phyloP scores from a whole-genome alignment of 768 basidiomycete species.

The Macrolepiota albuminosa region DNA sequence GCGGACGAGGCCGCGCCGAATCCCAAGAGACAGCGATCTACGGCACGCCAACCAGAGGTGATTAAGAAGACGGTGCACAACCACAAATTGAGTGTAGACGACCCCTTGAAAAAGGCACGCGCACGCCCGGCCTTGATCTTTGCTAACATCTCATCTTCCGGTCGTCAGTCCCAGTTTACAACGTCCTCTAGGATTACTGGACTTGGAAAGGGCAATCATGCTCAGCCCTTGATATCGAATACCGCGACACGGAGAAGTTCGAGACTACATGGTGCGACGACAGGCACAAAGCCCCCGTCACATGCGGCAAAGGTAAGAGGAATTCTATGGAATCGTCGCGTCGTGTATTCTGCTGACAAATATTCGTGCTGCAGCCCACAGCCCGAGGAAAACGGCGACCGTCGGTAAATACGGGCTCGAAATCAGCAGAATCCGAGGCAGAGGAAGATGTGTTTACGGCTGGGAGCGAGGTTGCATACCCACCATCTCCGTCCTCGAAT shows the following conservation, averaged over 20 bases:
- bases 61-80: slow-evolving; percentile 47
- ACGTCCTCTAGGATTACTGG: slow-evolving; percentile 58
- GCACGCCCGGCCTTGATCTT: slow-evolving; percentile 83
- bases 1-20: slow-evolving; percentile 80
- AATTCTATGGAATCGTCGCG: neutral
- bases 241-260: slow-evolving; percentile 66
- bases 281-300: slow-evolving; percentile 40
- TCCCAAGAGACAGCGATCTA: slow-evolving; percentile 69
- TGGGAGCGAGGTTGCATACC: slow-evolving; percentile 45
- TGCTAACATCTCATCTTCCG: slow-evolving; percentile 84
- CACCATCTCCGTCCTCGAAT: slow-evolving; percentile 57
- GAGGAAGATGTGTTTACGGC: slow-evolving; percentile 54
- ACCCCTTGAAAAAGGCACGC: slow-evolving; percentile 87
- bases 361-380: slow-evolving; percentile 23
- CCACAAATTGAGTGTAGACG: slow-evolving; percentile 59
- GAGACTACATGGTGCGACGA: slow-evolving; percentile 58
- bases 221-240: slow-evolving; percentile 36
- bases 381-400: slow-evolving; percentile 59
- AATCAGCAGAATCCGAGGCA: slow-evolving; percentile 64
- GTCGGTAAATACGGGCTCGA: slow-evolving; percentile 48
- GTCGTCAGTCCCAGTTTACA: slow-evolving; percentile 73
- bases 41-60: slow-evolving; percentile 47
- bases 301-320: slow-evolving; percentile 49
- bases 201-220: slow-evolving; percentile 49
- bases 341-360: slow-evolving; percentile 3